Base-by-base conservation (phyloP, 2,329 filamentous ascomycete species). In the Stylonectria norvegica region DNA sequence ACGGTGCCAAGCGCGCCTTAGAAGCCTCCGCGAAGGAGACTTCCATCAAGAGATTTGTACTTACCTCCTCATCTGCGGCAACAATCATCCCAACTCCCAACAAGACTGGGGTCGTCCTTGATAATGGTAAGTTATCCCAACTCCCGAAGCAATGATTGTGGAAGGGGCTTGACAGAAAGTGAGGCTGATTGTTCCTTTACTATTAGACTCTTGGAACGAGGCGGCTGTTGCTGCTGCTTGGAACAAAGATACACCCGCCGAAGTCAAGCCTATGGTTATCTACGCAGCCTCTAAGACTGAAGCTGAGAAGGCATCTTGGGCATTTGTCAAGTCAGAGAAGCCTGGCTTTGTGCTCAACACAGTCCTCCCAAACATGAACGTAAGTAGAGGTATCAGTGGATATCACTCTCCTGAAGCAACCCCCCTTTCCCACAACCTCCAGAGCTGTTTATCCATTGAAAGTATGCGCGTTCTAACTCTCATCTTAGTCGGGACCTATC, bases 231-330 rank as follows among this genome's bases (percentile, higher is more conserved):
- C 61, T 11, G 30, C 38, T 5, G 65, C 57, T 12, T 30, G 22
- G 11, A 56, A 54, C 3, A 63, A 56, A 15, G 64, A 63, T 34
- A 50, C 49, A 6, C 30, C 30, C 5, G 12, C 20, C 9, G 5
- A 17, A 5, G 7, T 18, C 5, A 33, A 34, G 11, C 11, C 14
- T 2, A 44, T 47, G 6, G 9, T 39, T n/a, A 55, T 63, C 2
- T 70, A 70, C 34, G 43, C 43, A 0, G 63, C 66, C 3, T 63
- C 61, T 36, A 70, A 70, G 46, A 43, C 50, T 1, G 49, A 60
- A 39, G 53, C 48, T 1, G 66, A 70, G 47, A 48, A 55, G 34
- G 58, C 53, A 3, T 32, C 61, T 9, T 68, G 65, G 65, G 56
- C 62, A 22, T 69, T 61, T 25, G 40, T 60, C 4, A 44, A 60